phyloP scores from a whole-genome alignment of 2,329 filamentous ascomycete genomes.

The Penicillium sp. region DNA sequence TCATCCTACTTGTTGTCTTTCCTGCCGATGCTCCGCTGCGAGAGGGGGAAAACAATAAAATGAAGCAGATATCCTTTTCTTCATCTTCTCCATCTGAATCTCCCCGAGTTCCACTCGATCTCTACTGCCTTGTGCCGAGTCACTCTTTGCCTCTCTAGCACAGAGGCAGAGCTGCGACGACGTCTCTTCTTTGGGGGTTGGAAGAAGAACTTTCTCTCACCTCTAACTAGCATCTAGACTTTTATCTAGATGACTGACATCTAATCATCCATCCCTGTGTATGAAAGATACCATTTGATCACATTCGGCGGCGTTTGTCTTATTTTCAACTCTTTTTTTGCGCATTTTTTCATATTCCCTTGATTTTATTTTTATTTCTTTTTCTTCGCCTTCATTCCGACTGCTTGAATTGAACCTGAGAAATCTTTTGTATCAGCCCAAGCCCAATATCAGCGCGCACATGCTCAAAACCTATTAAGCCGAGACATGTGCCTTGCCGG shows the following conservation, averaged over 20 bases:
- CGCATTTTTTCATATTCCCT: not conserved
- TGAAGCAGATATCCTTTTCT: slow-evolving; percentile 1
- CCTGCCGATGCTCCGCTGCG: slow-evolving; percentile 3
- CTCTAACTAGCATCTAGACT: not conserved
- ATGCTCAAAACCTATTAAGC: not conserved
- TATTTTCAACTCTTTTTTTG: not conserved
- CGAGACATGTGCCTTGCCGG: slow-evolving; percentile 12
- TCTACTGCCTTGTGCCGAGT: not conserved
- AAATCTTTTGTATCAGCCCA: not conserved
- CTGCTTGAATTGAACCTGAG: not conserved
- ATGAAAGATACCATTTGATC: slow-evolving; percentile 3
- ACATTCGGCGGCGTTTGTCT: slow-evolving; percentile 3
- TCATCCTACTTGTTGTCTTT: not conserved
- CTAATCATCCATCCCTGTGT: not conserved
- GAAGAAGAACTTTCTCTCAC: not conserved
- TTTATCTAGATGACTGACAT: slow-evolving; percentile 1
- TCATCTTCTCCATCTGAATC: not conserved
- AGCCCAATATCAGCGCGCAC: not conserved
- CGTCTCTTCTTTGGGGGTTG: not conserved
- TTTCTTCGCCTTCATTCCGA: not conserved
- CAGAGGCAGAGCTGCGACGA: not conserved
- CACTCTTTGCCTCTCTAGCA: not conserved
- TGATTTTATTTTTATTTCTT: not conserved
- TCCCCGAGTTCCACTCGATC: not conserved
- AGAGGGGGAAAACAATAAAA: slow-evolving; percentile 2